Evolutionary conservation across 345 rosid species (phyloP), one percentile per base, ranked within the genome.

Genomic region (Clarkia xantiana): DNA sequence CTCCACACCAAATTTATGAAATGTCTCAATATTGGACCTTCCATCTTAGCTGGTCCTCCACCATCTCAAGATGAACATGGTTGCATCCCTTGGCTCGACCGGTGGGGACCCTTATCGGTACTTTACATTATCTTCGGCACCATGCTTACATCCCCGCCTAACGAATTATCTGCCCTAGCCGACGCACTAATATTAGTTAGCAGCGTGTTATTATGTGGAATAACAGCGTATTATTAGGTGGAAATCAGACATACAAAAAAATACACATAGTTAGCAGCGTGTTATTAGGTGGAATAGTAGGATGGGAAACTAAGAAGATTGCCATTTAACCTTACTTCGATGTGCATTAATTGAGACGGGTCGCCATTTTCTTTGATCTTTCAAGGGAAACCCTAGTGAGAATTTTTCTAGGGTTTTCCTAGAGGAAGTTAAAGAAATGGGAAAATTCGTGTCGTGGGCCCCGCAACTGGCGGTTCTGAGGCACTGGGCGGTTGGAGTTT

Each of bases 111-210:
- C 11, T 49, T 57, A 0, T 75, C 89, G 0, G 83, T 82, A 12
- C 64, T 62, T 0, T 84, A 82, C 61, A 63, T 88, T 42, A 67
- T 84, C 61, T 70, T 88, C 36, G 95, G 95, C 25, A 80, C 77
- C 52, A 38, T 73, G 10, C 53, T 62, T 16, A 9, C 20, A 0
- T 73, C 71, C 10, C 79, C 82, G 11, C 67, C 68, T 12, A 63
- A 66, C 22, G 84, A 77, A 60, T 41, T 77, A 6, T 16, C 52
- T 18, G 94, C 63, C 22, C 18, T 80, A 34, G 78, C 74, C 3
- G 77, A 67, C 45, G 82, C 74, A 0, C 45, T 86, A 25, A 76
- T n/a, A n/a, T n/a, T n/a, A n/a, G n/a, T n/a, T 63, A 52, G 56
- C 39, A 11, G 23, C 52, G 8, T 49, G n/a, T n/a, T n/a, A n/a